These are phyloP conservation scores for Grifola frondosa DNA, from an alignment of 1,284 basidiomycete genomes.

Conservation along the genomic window DNA sequence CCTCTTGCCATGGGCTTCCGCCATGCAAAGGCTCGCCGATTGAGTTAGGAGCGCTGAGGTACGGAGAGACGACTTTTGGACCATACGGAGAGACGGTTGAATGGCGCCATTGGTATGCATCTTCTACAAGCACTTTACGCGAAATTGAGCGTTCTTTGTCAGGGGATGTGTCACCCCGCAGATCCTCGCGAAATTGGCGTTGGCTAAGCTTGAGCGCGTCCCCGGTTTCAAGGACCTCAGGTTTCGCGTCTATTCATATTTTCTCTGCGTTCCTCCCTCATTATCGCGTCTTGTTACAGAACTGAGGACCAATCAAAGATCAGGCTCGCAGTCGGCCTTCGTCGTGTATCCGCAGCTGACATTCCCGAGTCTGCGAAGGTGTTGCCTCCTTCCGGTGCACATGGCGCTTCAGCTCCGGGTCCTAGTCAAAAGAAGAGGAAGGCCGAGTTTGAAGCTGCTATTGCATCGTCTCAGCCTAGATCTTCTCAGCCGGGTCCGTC, in stretches of 20 bases:
- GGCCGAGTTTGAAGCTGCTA: constrained; percentile 27
- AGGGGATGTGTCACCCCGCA: constrained; percentile 72
- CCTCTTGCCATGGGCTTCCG: constrained; percentile 62
- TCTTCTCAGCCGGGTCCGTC: constrained; percentile 10
- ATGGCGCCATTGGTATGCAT: constrained; percentile 70
- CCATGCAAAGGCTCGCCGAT: constrained; percentile 60
- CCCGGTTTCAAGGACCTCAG: constrained; percentile 52
- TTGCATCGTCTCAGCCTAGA: constrained; percentile 12
- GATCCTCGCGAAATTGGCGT: constrained; percentile 51
- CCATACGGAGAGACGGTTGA: constrained; percentile 60
- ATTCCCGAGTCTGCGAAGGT: constrained; percentile 33
- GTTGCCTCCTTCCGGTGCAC: constrained; percentile 6
- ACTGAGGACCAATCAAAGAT: constrained; percentile 61
- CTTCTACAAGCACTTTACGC: constrained; percentile 1
- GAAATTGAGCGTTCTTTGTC: constrained; percentile 2
- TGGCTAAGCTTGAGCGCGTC: constrained; percentile 41
- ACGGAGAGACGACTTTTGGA: constrained; percentile 49
- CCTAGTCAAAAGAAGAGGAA: constrained; percentile 40
- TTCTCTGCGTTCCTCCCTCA: neutral
- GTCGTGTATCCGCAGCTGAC: constrained; percentile 55
- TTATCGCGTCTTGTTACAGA: constrained; percentile 31
- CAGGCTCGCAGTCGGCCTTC: constrained; percentile 50
- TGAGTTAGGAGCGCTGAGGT: constrained; percentile 56
- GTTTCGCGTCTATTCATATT: constrained; percentile 30
- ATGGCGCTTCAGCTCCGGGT: constrained; percentile 18